phyloP scores from a whole-genome alignment of 1,284 basidiomycete genomes.

The Lentinula novae-zelandiae region DNA sequence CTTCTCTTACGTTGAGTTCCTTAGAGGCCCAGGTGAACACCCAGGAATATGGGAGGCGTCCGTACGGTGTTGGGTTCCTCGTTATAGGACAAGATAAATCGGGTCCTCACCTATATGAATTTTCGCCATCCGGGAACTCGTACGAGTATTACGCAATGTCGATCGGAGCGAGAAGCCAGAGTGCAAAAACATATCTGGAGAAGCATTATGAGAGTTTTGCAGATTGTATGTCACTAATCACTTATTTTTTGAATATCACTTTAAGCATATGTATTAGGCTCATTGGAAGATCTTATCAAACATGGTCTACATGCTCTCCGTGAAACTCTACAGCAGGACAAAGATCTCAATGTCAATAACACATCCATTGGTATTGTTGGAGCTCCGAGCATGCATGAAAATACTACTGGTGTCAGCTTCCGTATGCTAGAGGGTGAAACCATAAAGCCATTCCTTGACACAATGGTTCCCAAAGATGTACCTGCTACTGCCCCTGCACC shows the following conservation, averaged over 20 bases:
- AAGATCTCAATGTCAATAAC: constrained; percentile 87
- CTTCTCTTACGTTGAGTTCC: constrained; percentile 12
- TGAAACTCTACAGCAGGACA: constrained; percentile 96
- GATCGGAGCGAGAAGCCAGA: constrained; percentile 96
- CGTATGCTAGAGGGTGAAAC: constrained; percentile 77
- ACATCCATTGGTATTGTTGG: constrained; percentile 92
- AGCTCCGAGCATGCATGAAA: constrained; percentile 59
- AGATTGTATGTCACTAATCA: constrained; percentile 58
- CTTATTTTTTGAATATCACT: constrained; percentile 10
- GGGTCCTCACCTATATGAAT: constrained; percentile 97
- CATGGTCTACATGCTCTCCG: constrained; percentile 92
- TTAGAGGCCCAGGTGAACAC: constrained; percentile 98
- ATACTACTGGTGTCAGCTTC: constrained; percentile 50
- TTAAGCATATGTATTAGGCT: constrained; percentile 44
- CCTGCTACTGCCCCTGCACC: constrained; percentile 32
- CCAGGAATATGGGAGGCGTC: constrained; percentile 95
- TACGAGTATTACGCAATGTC: constrained; percentile 99
- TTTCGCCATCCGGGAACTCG: constrained; percentile 95
- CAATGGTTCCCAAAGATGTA: constrained; percentile 64
- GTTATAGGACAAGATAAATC: constrained; percentile 94
- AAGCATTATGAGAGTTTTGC: constrained; percentile 87
- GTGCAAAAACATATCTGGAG: constrained; percentile 98
- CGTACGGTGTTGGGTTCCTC: constrained; percentile 98
- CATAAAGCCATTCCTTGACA: constrained; percentile 68
- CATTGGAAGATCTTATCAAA: constrained; percentile 81